Evolutionary conservation across 352 stramenopile species (phyloP), one percentile per base, ranked within the genome.

Genomic region (Aphanomyces stellatus): DNA sequence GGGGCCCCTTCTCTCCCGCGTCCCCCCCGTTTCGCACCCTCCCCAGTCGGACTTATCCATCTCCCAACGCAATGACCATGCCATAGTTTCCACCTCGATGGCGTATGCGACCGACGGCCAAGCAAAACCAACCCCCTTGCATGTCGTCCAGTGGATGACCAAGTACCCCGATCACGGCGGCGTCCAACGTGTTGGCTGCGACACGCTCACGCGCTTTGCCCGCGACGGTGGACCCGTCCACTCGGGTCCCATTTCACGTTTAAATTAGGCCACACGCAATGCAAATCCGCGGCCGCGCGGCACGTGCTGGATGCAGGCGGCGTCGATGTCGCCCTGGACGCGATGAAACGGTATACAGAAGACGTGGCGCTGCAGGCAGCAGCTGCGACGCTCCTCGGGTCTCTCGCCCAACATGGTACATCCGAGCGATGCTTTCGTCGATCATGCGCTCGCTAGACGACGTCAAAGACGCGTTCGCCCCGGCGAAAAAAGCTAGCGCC

Each of bases 1-100:
- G 82, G 84, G 80, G 82, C 0, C 75, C 78, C 11, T 88, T 85
- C 53, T 90, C 80, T 0, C n/a, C n/a, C 1, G 24, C 62, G 2
- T 80, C 71, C 8, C 15, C 43, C 25, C 62, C 63, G 10, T 79
- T 85, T 62, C 72, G 79, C 10, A 90, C 83, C 1, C 67, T 42
- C 74, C 1, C 76, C 69, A 24, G 74, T 72, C 1, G 51, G 71
- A n/a, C n/a, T n/a, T n/a, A n/a, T n/a, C n/a, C n/a, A n/a, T n/a
- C n/a, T n/a, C n/a, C n/a, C n/a, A n/a, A n/a, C n/a, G n/a, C n/a
- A n/a, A n/a, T n/a, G 63, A 75, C 2, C 10, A 61, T 53, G 19
- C 30, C 25, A 28, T 67, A 67, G 60, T 41, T 17, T 49, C 42
- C 77, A 73, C 0, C 69, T 83, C 30, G 55, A 74, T 24, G 19